Evolutionary conservation across 495 filamentous ascomycete species (phyloP).

Genomic region (Hypoxylon rickii): DNA sequence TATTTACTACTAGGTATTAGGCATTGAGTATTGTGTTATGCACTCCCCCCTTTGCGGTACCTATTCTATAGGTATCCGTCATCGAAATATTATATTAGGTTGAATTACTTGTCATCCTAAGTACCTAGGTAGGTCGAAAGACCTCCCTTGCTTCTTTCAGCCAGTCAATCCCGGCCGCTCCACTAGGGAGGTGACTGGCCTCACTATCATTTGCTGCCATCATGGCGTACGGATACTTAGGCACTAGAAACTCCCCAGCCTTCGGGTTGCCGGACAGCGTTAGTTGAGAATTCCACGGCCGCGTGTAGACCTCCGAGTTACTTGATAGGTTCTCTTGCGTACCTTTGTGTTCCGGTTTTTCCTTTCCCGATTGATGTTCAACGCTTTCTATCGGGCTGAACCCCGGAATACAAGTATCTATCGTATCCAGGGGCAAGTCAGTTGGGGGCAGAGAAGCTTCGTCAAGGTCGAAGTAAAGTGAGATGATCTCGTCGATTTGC

Average conservation of each 20-base stretch:
- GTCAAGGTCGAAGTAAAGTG: slow-evolving; percentile 16
- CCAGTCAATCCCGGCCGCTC: slow-evolving; percentile 9
- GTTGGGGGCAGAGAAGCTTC: neutral
- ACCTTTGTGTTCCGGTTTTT: neutral
- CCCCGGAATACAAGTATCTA: neutral
- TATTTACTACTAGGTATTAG: no score
- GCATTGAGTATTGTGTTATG: no score
- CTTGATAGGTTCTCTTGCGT: slow-evolving; percentile 10
- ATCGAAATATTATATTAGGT: no score
- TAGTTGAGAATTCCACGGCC: slow-evolving; percentile 7
- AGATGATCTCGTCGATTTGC: slow-evolving; percentile 6
- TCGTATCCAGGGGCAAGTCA: neutral
- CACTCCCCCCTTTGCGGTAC: no score
- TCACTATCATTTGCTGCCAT: neutral
- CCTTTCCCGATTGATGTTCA: neutral
- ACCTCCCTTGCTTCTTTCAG: neutral
- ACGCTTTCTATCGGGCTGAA: neutral
- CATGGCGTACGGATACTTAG: no score
- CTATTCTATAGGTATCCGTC: no score
- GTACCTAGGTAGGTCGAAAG: neutral
- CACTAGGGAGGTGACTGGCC: slow-evolving; percentile 3
- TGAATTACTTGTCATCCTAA: no score
- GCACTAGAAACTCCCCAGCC: neutral
- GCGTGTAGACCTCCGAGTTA: neutral
- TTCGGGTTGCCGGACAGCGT: neutral